Evolutionary conservation across 805 yeast species (phyloP).

Genomic region (Metschnikowia amazonensis): DNA sequence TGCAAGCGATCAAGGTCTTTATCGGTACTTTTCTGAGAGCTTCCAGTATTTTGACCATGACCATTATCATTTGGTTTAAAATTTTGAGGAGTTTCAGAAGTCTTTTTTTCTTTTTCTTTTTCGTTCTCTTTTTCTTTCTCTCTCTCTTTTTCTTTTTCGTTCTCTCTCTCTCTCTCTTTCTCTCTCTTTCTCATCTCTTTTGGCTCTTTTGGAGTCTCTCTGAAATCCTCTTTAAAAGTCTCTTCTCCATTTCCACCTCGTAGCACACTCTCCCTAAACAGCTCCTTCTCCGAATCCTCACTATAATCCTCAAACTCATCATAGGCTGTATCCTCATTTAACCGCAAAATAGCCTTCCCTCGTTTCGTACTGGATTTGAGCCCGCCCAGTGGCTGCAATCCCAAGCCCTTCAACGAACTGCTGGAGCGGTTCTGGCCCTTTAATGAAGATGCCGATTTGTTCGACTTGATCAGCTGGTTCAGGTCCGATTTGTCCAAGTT

Average conservation of each 20-base stretch:
- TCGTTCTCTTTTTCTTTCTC: no score
- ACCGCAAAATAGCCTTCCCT: conserved; percentile 36
- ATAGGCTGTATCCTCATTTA: conserved; percentile 36
- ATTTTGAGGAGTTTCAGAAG: no score
- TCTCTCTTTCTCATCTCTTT: no score
- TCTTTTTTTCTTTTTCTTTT: no score
- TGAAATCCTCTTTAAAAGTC: no score
- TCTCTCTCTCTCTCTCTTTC: no score
- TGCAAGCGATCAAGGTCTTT: no score
- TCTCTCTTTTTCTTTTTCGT: no score
- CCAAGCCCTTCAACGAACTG: conserved; percentile 10
- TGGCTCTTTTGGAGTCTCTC: no score
- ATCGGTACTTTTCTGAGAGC: background rate
- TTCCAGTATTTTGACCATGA: background rate
- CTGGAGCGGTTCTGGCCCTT: conserved; percentile 23
- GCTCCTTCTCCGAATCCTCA: conserved; percentile 17
- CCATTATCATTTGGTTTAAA: no score
- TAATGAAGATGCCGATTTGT: conserved; percentile 31
- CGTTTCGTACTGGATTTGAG: conserved; percentile 35
- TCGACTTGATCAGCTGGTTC: conserved; percentile 23
- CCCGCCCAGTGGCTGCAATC: conserved; percentile 19
- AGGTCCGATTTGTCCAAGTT: conserved; percentile 13
- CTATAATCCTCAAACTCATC: conserved; percentile 37
- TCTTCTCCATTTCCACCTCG: background rate
- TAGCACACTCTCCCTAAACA: background rate